Evolutionary conservation across 371 early-diverging fungal species (phyloP).

Genomic region (Syncephalis plumigaleata): DNA sequence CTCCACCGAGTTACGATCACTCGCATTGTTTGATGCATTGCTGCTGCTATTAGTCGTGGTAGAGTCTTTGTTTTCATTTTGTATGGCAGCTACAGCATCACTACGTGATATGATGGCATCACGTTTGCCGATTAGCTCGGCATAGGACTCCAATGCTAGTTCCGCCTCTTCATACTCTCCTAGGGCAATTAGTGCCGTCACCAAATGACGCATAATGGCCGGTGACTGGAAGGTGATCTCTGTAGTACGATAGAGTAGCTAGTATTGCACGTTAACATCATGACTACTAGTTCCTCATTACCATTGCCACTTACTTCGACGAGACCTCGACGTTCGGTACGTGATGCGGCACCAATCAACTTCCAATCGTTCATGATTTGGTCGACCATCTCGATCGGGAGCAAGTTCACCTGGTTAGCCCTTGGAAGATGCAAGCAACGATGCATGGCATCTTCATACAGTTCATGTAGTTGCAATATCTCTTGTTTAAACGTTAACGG

Average conservation of each 20-base stretch:
- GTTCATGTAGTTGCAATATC: constrained; percentile 29
- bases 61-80: no score
- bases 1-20: no score
- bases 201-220: constrained; percentile 40
- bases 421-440: constrained; percentile 33
- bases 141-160: constrained; percentile 41
- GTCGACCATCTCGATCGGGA: constrained; percentile 39
- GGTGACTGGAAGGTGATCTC: constrained; percentile 58
- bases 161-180: constrained; percentile 64
- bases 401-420: constrained; percentile 37
- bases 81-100: no score
- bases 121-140: constrained; percentile 23
- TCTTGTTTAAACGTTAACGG: constrained; percentile 23
- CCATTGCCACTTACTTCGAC: constrained; percentile 17
- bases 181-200: constrained; percentile 26
- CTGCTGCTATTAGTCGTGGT: no score
- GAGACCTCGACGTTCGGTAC: constrained; percentile 19
- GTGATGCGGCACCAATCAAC: constrained; percentile 21
- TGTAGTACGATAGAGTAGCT: constrained; percentile 42
- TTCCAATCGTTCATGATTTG: constrained; percentile 37
- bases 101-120: no score
- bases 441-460: constrained; percentile 41
- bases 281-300: background rate
- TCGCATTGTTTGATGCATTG: no score
- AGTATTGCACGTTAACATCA: background rate